Evolutionary conservation across 179 eudicot species (phyloP).

Genomic region (Heliamphora pulchella): DNA sequence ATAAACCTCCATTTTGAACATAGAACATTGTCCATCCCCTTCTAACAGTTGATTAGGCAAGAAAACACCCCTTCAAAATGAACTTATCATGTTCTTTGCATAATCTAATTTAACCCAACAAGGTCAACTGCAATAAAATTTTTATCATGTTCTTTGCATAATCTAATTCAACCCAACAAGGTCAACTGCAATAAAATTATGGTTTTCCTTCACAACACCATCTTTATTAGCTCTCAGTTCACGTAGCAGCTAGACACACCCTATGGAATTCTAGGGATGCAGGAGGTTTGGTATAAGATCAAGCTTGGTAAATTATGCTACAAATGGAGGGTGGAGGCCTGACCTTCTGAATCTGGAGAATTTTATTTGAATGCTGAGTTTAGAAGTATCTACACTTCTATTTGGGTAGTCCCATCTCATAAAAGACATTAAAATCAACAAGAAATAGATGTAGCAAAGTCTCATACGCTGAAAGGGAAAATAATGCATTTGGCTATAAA

Average conservation of each 20-base stretch:
- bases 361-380: background rate
- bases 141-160: background rate
- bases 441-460: background rate
- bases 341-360: background rate
- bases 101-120: background rate
- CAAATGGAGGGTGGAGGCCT: background rate
- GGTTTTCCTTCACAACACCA: background rate
- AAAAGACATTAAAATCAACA: background rate
- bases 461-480: background rate
- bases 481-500: background rate
- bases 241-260: background rate
- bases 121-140: background rate
- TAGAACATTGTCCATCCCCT: background rate
- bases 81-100: background rate
- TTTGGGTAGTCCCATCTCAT: background rate
- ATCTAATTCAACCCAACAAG: background rate
- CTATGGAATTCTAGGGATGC: background rate
- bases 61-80: background rate
- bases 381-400: background rate
- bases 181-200: background rate
- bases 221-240: background rate
- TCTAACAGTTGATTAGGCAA: background rate
- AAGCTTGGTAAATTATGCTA: background rate
- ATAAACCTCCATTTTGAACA: background rate
- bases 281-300: background rate